These are phyloP conservation scores for Parmales sp. DNA, from an alignment of 108 stramenopile genomes.

Conservation along the genomic window DNA sequence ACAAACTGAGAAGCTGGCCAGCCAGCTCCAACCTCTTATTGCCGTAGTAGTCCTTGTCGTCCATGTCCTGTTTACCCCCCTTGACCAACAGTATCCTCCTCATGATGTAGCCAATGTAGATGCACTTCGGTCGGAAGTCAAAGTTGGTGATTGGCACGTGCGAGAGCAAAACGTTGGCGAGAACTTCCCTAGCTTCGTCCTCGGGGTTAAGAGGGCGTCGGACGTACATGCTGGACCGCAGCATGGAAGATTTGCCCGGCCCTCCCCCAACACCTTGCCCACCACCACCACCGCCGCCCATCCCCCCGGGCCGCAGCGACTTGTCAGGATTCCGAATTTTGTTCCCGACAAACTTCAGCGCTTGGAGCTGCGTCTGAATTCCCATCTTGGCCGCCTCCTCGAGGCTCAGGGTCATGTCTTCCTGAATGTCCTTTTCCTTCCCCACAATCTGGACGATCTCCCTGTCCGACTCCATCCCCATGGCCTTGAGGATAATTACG, in stretches of 20 bases:
- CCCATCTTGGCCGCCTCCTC: conserved; percentile 78
- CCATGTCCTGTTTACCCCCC: conserved; percentile 70
- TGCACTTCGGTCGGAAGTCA: conserved; percentile 76
- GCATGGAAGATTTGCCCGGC: conserved; percentile 39
- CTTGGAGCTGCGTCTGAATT: conserved; percentile 81
- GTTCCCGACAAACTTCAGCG: conserved; percentile 77
- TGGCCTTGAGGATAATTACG: conserved; percentile 85
- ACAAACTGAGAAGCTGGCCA: conserved; percentile 81
- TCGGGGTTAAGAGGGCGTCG: conserved; percentile 35
- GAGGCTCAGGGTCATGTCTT: conserved; percentile 75
- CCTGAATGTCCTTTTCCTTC: conserved; percentile 71
- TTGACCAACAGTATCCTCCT: conserved; percentile 78
- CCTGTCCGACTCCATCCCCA: conserved; percentile 89
- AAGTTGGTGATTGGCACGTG: conserved; percentile 89
- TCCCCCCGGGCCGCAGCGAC: conserved; percentile 19
- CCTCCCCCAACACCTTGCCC: neutral
- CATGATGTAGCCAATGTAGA: conserved; percentile 90
- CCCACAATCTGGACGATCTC: conserved; percentile 94
- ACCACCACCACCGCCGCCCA: neutral
- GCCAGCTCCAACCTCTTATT: conserved; percentile 97
- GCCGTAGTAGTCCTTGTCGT: conserved; percentile 97
- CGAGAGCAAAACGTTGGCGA: conserved; percentile 85
- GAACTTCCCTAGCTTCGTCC: conserved; percentile 90
- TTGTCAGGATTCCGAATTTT: conserved; percentile 72
- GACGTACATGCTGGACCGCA: conserved; percentile 19